phyloP scores from a whole-genome alignment of 306 rosid species.

The Geum urbanum region DNA sequence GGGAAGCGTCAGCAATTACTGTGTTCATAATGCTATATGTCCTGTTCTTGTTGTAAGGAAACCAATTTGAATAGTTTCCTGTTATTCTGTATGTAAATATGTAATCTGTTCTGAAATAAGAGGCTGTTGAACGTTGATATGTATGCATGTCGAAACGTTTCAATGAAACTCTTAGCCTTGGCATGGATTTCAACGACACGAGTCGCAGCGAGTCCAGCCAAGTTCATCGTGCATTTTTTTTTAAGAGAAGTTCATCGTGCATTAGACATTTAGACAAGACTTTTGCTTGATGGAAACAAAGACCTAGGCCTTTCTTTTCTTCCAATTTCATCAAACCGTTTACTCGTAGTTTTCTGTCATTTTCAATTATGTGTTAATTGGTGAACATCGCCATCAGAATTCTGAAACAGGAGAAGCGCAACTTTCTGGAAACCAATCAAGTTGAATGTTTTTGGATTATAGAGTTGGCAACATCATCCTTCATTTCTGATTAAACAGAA shows the following conservation, averaged over 20 bases:
- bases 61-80: not conserved
- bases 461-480: not conserved
- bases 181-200: not conserved
- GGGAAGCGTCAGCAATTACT: slow-evolving; percentile 43
- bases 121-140: too few species aligned
- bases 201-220: not conserved
- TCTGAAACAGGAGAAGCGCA: not conserved
- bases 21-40: slow-evolving; percentile 34
- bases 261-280: not conserved
- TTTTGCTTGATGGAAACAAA: not conserved
- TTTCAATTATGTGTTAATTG: not conserved
- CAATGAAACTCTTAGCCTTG: not conserved
- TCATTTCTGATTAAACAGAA: not conserved
- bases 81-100: not conserved
- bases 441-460: not conserved
- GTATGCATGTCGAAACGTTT: too few species aligned
- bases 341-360: not conserved
- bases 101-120: too few species aligned
- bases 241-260: not conserved
- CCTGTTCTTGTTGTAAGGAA: slow-evolving; percentile 42
- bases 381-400: not conserved
- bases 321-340: not conserved
- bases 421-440: not conserved
- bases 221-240: not conserved
- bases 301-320: not conserved